A percentile compares a stretch with the other conserved stretches of the same genome.
These are phyloP conservation scores for Eucalyptus caleyi DNA, from an alignment of 345 rosid genomes.

Conservation along the genomic window DNA sequence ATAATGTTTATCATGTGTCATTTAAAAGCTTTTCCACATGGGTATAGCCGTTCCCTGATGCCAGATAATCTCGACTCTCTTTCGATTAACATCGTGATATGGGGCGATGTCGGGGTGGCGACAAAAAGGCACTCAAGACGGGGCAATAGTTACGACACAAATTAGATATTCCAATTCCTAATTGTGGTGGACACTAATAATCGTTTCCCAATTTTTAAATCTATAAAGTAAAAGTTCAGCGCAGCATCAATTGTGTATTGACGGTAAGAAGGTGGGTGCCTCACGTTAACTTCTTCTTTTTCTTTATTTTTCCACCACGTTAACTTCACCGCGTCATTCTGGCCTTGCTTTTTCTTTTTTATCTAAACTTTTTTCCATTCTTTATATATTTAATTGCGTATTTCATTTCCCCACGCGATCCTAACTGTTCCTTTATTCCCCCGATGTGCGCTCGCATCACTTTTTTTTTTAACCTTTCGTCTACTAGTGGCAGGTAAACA, in stretches of 20 bases:
- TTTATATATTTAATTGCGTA: neutral
- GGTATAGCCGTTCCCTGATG: rapidly evolving
- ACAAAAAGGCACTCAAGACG: neutral
- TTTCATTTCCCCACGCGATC: neutral
- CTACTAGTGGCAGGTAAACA: neutral
- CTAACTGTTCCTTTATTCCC: neutral
- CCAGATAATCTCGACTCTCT: neutral
- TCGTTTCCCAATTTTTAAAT: neutral
- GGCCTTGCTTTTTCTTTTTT: neutral
- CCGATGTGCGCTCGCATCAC: neutral
- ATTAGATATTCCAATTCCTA: neutral
- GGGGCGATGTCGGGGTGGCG: neutral
- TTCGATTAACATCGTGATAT: neutral
- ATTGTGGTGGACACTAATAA: neutral
- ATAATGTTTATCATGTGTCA: too few species aligned
- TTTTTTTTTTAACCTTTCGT: neutral
- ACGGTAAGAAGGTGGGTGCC: neutral
- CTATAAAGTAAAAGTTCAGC: neutral
- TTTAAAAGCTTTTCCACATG: neutral
- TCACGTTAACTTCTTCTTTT: neutral
- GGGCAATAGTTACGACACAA: neutral
- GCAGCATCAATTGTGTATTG: neutral
- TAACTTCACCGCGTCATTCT: neutral
- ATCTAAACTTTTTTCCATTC: neutral
- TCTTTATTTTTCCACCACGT: neutral